Base-by-base conservation (phyloP, 805 yeast genomes). In the Candida ipomoeae region DNA sequence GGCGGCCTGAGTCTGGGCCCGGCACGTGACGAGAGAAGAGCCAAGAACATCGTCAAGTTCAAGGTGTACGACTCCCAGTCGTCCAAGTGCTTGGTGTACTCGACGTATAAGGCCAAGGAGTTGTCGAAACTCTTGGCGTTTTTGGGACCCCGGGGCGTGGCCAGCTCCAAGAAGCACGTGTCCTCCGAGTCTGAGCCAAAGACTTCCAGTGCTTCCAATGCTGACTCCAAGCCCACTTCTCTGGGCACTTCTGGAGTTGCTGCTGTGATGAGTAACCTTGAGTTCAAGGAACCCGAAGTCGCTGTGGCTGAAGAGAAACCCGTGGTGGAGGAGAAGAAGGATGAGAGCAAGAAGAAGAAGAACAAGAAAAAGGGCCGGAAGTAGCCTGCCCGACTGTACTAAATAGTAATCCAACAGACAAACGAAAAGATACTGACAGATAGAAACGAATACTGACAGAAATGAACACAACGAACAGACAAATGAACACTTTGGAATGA, bases 61-160 rank as follows among this genome's bases (percentile, higher is more conserved):
- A 87, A 85, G 62, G 76, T 86, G 0, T 83, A 68, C 57, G 89
- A 88, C 62, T 78, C 90, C 2, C 75, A 69, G 15, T 71, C 81
- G 15, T 91, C 91, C 6, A 74, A 82, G 38, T 76, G 83, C 52
- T 78, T 83, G 65, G 77, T 74, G 53, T 81, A 75, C 62, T 74
- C 71, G 52, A 82, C 92, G 0, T 69, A 71, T 54, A 84, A 84
- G 56, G 68, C 77, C 44, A 88, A 89, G 63, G 96, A 89, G 64
- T 78, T 90, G 41, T 82, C 88, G 21, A 78, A 91, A 56, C 62
- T 89, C 20, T 69, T 87, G 63, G 79, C 87, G 44, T 85, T 87
- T 6, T 62, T 89, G 44, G 96, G 96, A 0, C 90, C 90, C 5
- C 70, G 75, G 48, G 84, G 84, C 3, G 85, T 83, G 15, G 42